Percentiles rank a stretch among this genome's conserved stretches.
These are phyloP conservation scores for Acmispon strigosus DNA, from an alignment of 306 rosid species.

Conservation along the genomic window DNA sequence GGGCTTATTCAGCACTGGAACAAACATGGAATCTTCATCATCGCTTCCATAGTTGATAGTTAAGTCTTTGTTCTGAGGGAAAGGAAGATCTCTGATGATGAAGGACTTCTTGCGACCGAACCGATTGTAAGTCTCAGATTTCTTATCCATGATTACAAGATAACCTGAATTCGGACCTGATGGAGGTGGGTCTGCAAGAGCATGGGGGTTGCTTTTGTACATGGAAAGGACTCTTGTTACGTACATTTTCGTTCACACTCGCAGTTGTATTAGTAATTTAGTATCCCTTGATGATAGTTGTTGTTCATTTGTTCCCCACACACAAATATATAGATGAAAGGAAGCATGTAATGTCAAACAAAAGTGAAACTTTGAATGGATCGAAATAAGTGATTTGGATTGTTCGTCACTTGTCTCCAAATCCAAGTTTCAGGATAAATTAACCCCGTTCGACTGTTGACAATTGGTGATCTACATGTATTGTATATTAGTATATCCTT, in stretches of 20 bases:
- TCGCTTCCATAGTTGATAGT: not conserved
- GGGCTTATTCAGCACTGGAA: slow-evolving; percentile 55
- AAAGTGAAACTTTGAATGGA: no score
- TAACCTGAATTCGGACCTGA: slow-evolving; percentile 30
- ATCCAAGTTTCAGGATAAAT: no score
- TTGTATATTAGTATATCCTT: no score
- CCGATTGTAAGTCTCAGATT: not conserved
- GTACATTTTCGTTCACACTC: slow-evolving; percentile 1
- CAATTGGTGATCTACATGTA: no score
- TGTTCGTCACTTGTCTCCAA: no score
- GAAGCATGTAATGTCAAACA: not conserved
- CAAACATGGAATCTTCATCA: slow-evolving; percentile 17
- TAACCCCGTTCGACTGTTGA: no score
- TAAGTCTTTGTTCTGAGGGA: slow-evolving; percentile 32
- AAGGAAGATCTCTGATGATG: slow-evolving; percentile 21
- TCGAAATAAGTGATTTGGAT: no score
- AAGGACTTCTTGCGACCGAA: slow-evolving; percentile 9
- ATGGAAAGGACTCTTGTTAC: slow-evolving; percentile 25
- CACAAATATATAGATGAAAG: no score
- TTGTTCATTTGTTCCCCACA: no score
- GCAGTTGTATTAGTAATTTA: not conserved
- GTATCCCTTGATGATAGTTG: not conserved
- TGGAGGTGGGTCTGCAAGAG: not conserved
- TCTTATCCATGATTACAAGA: slow-evolving; percentile 20
- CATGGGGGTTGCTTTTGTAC: slow-evolving; percentile 6